These are phyloP conservation scores for Barnettozyma salicaria DNA, from an alignment of 805 yeast species.

Conservation along the genomic window DNA sequence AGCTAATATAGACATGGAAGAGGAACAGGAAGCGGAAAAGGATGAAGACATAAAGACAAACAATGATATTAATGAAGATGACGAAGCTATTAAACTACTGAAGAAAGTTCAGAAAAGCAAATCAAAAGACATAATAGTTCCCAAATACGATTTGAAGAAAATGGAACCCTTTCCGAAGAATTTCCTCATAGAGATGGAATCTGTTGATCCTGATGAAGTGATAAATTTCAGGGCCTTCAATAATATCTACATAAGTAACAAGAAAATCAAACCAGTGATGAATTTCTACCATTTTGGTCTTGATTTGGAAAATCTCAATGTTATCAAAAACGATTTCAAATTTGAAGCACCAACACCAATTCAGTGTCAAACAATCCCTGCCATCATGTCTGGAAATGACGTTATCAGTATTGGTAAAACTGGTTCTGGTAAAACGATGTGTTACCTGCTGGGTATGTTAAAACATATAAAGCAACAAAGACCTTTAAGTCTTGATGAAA, in stretches of 20 bases:
- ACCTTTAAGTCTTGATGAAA: slow-evolving; percentile 39
- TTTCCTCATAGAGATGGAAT: slow-evolving; percentile 49
- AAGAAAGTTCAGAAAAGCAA: slow-evolving; percentile 42
- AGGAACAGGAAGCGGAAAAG: no score
- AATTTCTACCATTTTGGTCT: slow-evolving; percentile 83
- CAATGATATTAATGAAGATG: slow-evolving; percentile 27
- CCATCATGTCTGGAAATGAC: slow-evolving; percentile 84
- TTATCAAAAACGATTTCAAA: slow-evolving; percentile 43
- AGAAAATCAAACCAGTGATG: slow-evolving; percentile 47
- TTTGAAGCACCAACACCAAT: slow-evolving; percentile 75
- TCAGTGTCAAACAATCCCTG: slow-evolving; percentile 87
- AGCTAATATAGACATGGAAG: no score
- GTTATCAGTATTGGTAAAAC: slow-evolving; percentile 93
- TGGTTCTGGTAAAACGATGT: slow-evolving; percentile 92
- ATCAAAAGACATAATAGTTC: slow-evolving; percentile 42
- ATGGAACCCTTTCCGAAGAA: slow-evolving; percentile 52
- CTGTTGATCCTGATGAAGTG: slow-evolving; percentile 49
- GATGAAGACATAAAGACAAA: no score
- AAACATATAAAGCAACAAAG: slow-evolving; percentile 78
- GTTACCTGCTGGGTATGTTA: slow-evolving; percentile 78
- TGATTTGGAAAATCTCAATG: slow-evolving; percentile 48
- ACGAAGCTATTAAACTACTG: slow-evolving; percentile 30
- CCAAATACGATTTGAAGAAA: slow-evolving; percentile 28
- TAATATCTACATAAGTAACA: slow-evolving; percentile 24
- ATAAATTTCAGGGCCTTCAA: slow-evolving; percentile 64